These are phyloP conservation scores for Diaporthe humulicola DNA, from an alignment of 2,329 filamentous ascomycete species.

Conservation along the genomic window DNA sequence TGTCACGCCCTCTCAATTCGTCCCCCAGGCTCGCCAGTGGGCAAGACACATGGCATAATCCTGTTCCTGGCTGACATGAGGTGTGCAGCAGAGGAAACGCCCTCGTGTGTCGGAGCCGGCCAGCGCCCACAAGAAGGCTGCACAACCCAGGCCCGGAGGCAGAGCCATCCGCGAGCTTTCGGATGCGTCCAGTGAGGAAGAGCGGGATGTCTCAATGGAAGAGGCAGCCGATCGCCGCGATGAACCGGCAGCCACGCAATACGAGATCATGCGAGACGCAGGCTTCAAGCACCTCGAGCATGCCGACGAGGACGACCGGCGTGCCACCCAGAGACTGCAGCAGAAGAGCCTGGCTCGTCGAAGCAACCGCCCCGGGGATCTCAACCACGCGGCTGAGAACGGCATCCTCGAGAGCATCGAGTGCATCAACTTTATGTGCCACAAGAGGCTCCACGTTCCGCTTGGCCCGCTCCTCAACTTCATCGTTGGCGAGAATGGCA, in stretches of 20 bases:
- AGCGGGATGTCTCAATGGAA: conserved; percentile 47
- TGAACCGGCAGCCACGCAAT: conserved; percentile 67
- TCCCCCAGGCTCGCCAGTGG: not conserved
- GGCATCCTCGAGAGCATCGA: conserved; percentile 91
- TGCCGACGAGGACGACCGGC: conserved; percentile 70
- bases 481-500: conserved; percentile 97
- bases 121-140: conserved; percentile 49
- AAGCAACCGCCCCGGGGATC: conserved; percentile 60
- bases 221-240: conserved; percentile 42
- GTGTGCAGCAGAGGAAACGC: conserved; percentile 53
- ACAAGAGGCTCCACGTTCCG: conserved; percentile 82
- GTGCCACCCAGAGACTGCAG: conserved; percentile 73
- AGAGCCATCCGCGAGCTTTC: conserved; percentile 41
- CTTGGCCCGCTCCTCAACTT: conserved; percentile 98
- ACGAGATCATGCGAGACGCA: conserved; percentile 71
- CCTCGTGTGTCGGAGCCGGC: conserved; percentile 50
- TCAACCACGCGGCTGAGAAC: conserved; percentile 81
- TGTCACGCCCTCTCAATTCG: not conserved
- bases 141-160: conserved; percentile 42
- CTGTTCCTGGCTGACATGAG: conserved; percentile 38
- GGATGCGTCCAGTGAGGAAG: conserved; percentile 42
- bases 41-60: not conserved
- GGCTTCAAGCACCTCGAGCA: conserved; percentile 70
- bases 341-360: conserved; percentile 45
- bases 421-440: conserved; percentile 97